These are phyloP conservation scores for Brassica juncea DNA, from an alignment of 345 rosid genomes.

Conservation along the genomic window DNA sequence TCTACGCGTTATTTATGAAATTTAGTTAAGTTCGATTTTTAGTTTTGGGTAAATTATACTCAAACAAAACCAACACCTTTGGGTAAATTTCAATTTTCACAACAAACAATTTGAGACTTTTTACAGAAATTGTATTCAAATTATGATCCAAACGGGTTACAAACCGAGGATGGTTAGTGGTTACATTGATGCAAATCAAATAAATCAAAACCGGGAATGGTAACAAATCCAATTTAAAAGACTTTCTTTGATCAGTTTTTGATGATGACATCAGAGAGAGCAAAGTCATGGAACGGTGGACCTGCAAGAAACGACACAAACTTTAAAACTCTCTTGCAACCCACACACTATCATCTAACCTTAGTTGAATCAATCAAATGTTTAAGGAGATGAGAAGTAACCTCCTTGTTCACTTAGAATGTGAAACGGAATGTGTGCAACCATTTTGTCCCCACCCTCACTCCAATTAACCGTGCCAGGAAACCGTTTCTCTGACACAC, in stretches of 20 bases:
- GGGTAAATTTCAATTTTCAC: neutral
- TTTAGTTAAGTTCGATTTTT: no score
- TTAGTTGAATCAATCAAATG: neutral
- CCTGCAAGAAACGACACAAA: constrained; percentile 47
- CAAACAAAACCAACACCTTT: neutral
- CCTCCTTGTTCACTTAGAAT: constrained; percentile 85
- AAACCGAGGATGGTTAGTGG: neutral
- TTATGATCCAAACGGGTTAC: neutral
- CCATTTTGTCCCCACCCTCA: constrained; percentile 66
- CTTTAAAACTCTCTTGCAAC: neutral
- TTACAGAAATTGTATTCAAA: neutral
- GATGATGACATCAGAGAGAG: constrained; percentile 66
- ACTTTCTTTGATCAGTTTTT: constrained; percentile 14
- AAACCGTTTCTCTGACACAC: constrained; percentile 48
- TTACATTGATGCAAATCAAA: neutral
- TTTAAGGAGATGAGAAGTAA: constrained; percentile 23
- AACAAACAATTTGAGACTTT: neutral
- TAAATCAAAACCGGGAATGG: neutral
- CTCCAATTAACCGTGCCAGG: constrained; percentile 89
- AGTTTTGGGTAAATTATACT: neutral
- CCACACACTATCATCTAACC: neutral
- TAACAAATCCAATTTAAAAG: constrained; percentile 17
- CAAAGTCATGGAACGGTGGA: constrained; percentile 91
- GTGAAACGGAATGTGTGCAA: constrained; percentile 78
- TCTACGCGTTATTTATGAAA: no score